Percentiles rank a stretch among this genome's conserved stretches.
Evolutionary conservation across 2,329 filamentous ascomycete genomes (phyloP).

Genomic region (Botrytis squamosa): DNA sequence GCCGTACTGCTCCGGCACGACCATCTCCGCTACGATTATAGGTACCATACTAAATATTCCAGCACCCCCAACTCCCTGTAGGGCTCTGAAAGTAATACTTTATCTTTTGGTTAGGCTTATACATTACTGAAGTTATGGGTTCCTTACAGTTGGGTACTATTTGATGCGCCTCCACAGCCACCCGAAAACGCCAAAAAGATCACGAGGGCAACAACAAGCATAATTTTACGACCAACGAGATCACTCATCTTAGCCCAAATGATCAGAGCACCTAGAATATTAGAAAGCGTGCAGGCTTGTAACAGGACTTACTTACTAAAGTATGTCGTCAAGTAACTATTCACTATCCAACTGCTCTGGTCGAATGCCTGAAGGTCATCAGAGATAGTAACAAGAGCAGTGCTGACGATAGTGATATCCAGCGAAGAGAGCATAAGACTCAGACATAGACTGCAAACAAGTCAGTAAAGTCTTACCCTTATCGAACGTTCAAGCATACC

Average conservation of each 20-base stretch:
- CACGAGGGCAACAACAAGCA: background rate
- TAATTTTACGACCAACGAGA: constrained; percentile 1
- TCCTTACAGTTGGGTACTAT: constrained; percentile 5
- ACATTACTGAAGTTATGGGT: background rate
- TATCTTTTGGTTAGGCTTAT: background rate
- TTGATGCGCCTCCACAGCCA: constrained; percentile 4
- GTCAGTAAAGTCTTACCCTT: background rate
- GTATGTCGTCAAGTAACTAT: constrained; percentile 7
- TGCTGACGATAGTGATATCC: constrained; percentile 14
- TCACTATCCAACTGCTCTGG: constrained; percentile 17
- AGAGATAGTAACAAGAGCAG: constrained; percentile 10
- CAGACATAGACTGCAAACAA: background rate
- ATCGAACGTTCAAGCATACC: background rate
- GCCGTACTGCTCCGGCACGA: constrained; percentile 48
- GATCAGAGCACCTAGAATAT: background rate
- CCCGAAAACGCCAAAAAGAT: constrained; percentile 14
- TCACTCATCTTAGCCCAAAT: constrained; percentile 15
- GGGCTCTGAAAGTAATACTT: constrained; percentile 26
- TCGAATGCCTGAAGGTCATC: constrained; percentile 6
- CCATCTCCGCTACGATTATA: constrained; percentile 50
- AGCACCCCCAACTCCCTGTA: constrained; percentile 48
- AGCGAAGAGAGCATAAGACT: constrained; percentile 2
- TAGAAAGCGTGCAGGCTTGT: background rate
- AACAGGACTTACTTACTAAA: background rate
- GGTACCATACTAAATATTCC: constrained; percentile 48